Evolutionary conservation across 164 flowering plant genomes (phyloP).

Genomic region (Platanus orientalis): DNA sequence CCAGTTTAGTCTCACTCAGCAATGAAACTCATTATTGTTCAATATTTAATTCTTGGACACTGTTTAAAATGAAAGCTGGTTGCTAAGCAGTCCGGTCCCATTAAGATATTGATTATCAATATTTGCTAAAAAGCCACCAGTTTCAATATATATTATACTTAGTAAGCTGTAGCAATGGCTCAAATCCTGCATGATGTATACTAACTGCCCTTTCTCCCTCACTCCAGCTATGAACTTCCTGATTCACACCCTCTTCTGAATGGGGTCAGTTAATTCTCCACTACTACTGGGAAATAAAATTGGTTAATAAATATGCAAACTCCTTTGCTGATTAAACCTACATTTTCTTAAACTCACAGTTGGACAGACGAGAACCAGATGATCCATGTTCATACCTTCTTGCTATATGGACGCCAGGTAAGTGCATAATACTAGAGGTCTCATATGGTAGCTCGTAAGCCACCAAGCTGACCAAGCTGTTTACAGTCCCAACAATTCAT

Average conservation of each 20-base stretch:
- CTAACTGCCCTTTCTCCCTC: constrained; percentile 16
- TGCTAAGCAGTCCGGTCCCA: background rate
- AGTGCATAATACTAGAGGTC: background rate
- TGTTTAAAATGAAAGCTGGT: too few relatives aligned
- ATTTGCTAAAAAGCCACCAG: background rate
- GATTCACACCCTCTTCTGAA: constrained; percentile 83
- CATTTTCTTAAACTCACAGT: constrained; percentile 45
- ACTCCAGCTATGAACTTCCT: constrained; percentile 93
- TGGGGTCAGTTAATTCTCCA: constrained; percentile 50
- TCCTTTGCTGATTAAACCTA: constrained; percentile 2
- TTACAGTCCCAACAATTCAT: background rate
- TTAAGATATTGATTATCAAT: background rate
- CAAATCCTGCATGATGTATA: background rate
- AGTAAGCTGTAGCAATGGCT: background rate
- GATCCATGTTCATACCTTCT: constrained; percentile 88
- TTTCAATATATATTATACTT: too few relatives aligned
- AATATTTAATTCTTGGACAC: too few relatives aligned
- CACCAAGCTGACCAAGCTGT: background rate
- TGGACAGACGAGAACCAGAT: constrained; percentile 77
- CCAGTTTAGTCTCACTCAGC: too few relatives aligned
- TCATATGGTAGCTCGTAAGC: background rate
- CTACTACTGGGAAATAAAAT: background rate
- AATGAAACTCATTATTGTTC: too few relatives aligned
- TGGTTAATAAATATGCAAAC: background rate
- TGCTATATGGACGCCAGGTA: constrained; percentile 99